Conservation (phyloP, 2,329 filamentous ascomycete species). For the Pseudopithomyces chartarum region DNA sequence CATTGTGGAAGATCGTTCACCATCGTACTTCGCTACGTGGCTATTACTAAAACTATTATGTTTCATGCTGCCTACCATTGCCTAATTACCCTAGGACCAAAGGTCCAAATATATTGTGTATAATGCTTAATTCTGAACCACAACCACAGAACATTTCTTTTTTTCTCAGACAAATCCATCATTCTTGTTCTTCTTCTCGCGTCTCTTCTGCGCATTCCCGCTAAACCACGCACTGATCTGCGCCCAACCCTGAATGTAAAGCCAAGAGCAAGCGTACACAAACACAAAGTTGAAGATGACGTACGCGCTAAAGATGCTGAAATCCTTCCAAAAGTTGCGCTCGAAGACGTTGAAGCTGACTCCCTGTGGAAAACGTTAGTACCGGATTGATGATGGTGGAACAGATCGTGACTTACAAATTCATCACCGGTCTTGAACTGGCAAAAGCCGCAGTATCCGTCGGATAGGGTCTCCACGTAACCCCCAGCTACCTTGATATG, state of each 20-base stretch:
- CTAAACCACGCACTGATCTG: slow-evolving; percentile 44
- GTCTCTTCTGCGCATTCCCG: slow-evolving; percentile 37
- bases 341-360: slow-evolving; percentile 64
- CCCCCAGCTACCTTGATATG: slow-evolving; percentile 63
- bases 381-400: background rate
- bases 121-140: too few species aligned
- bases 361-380: slow-evolving; percentile 4
- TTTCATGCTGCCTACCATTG: too few species aligned
- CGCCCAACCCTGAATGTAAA: slow-evolving; percentile 54
- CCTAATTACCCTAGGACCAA: slow-evolving; percentile 41
- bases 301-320: slow-evolving; percentile 66
- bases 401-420: slow-evolving; percentile 52
- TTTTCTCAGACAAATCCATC: too few species aligned
- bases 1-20: too few species aligned
- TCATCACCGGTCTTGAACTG: slow-evolving; percentile 65
- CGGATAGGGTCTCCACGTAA: slow-evolving; percentile 60
- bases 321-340: slow-evolving; percentile 63
- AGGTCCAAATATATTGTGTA: too few species aligned
- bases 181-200: slow-evolving; percentile 33
- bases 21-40: too few species aligned
- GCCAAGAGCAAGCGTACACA: slow-evolving; percentile 59
- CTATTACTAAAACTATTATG: too few species aligned
- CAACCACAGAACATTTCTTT: too few species aligned
- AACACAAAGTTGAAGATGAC: slow-evolving; percentile 67
- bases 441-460: slow-evolving; percentile 68